Percentiles rank a stretch among this genome's conserved stretches.
phyloP scores from a whole-genome alignment of 164 flowering plant genomes.

The Buxus sempervirens region DNA sequence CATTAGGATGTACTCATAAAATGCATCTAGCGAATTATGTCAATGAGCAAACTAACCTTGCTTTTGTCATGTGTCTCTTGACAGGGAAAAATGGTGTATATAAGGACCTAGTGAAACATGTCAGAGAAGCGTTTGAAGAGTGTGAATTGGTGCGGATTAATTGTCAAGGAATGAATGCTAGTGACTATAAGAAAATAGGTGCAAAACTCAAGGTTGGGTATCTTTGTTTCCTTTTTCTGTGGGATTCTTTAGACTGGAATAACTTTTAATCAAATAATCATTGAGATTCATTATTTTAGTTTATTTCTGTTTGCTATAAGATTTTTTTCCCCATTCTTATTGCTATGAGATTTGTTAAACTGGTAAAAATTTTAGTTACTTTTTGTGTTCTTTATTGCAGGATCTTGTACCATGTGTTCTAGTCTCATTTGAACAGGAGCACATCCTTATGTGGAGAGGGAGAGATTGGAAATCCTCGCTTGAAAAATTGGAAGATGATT shows the following conservation, averaged over 20 bases:
- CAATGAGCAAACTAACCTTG: not conserved
- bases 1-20: not conserved
- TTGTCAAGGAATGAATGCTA: constrained; percentile 74
- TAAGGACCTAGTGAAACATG: constrained; percentile 43
- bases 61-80: constrained; percentile 10
- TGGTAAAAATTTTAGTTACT: not conserved
- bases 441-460: constrained; percentile 92
- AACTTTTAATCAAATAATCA: too few species aligned
- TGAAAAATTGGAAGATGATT: constrained; percentile 20
- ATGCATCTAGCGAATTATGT: not conserved
- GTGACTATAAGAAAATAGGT: constrained; percentile 83
- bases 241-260: too few species aligned
- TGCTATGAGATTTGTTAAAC: too few species aligned
- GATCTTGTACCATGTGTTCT: constrained; percentile 90
- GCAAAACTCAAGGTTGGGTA: constrained; percentile 72
- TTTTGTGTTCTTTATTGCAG: constrained; percentile 33
- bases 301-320: not conserved
- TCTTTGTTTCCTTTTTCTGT: not conserved
- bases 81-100: constrained; percentile 81
- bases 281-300: too few species aligned
- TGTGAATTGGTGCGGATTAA: constrained; percentile 68
- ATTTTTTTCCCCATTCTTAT: too few species aligned
- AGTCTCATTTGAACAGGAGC: constrained; percentile 75
- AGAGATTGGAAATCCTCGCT: constrained; percentile 68
- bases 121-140: constrained; percentile 71